phyloP scores from a whole-genome alignment of 768 basidiomycete species.

The Psilocybe cyanescens region DNA sequence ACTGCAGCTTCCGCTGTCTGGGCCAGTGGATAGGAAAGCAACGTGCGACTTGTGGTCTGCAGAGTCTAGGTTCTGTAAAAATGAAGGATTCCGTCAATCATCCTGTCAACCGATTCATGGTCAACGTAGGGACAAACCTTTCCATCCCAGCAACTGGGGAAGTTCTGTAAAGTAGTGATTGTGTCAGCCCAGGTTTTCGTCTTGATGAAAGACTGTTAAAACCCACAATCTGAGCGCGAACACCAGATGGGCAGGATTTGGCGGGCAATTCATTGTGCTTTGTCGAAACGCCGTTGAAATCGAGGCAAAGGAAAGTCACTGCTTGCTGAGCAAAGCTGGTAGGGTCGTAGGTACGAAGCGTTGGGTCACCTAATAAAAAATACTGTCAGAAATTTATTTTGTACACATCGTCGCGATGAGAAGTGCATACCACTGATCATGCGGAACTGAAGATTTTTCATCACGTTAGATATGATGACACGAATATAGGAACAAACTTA shows the following conservation, averaged over 20 bases:
- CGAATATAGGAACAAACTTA: constrained; percentile 26
- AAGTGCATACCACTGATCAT: constrained; percentile 49
- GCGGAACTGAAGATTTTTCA: constrained; percentile 41
- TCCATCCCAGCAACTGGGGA: constrained; percentile 62
- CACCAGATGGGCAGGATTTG: constrained; percentile 45
- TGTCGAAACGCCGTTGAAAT: constrained; percentile 45
- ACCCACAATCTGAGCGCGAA: constrained; percentile 54
- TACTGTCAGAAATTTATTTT: not conserved
- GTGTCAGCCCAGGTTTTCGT: not conserved
- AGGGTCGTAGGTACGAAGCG: constrained; percentile 50
- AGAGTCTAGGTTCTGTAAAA: constrained; percentile 46
- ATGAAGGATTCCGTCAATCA: not conserved
- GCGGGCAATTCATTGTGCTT: constrained; percentile 42
- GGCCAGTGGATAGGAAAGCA: constrained; percentile 47
- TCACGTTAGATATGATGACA: constrained; percentile 1
- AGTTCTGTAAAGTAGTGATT: constrained; percentile 37
- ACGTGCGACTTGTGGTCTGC: constrained; percentile 57
- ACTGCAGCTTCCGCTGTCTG: constrained; percentile 51
- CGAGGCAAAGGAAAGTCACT: constrained; percentile 50
- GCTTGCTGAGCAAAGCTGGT: constrained; percentile 49
- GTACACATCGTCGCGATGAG: not conserved
- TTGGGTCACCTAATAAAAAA: constrained; percentile 35
- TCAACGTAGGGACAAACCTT: constrained; percentile 33
- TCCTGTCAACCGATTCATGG: not conserved
- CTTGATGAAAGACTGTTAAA: not conserved